phyloP scores from a whole-genome alignment of 164 flowering plant species.

The Macadamia tetraphylla region DNA sequence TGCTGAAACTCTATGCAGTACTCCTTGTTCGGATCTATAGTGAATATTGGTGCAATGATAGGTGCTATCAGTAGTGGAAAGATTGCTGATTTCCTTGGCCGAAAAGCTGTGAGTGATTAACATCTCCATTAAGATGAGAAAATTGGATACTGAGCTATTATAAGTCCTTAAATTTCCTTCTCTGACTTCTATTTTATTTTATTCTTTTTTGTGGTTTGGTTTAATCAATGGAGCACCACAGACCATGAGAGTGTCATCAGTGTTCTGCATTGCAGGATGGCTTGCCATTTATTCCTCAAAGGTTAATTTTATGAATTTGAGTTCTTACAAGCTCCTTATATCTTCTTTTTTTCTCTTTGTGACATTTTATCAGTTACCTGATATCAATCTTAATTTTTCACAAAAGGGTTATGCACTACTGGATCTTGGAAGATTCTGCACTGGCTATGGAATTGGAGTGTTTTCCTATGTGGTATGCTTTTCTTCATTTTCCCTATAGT shows the following conservation, averaged over 20 bases:
- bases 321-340: no score
- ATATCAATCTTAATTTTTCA: no score
- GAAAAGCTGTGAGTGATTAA: constrained; percentile 46
- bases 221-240: constrained; percentile 5
- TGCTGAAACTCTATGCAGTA: constrained; percentile 24
- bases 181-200: constrained; percentile 3
- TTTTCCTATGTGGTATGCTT: constrained; percentile 65
- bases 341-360: no score
- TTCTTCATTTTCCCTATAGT: background rate
- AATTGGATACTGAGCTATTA: background rate
- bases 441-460: constrained; percentile 75
- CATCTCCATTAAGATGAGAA: background rate
- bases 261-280: constrained; percentile 78
- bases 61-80: constrained; percentile 59
- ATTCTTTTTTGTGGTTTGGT: background rate
- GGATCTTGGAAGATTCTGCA: constrained; percentile 59
- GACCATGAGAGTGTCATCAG: constrained; percentile 78
- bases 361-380: no score
- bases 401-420: constrained; percentile 39
- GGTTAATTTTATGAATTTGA: constrained; percentile 25
- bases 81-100: constrained; percentile 50
- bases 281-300: constrained; percentile 50
- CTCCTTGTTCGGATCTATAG: constrained; percentile 57
- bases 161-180: no score
- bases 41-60: constrained; percentile 65